Conservation (phyloP, 768 basidiomycete species). For the Rhodosporidiobolus odoratus region DNA sequence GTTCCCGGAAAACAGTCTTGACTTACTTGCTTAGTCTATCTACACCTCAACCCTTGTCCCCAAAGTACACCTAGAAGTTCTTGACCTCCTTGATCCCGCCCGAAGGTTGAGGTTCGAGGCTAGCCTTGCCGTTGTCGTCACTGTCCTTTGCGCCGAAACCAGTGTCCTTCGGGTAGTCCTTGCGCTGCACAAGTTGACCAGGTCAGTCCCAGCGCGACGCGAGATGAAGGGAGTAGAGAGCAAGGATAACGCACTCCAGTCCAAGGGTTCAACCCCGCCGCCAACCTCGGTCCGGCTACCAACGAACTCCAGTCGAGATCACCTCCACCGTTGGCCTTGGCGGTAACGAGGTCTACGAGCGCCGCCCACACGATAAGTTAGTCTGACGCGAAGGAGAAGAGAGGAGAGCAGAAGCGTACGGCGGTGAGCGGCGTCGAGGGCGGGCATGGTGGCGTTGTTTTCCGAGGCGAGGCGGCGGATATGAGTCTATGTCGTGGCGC, state of each 20-base stretch:
- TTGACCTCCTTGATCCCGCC: conserved; percentile 28
- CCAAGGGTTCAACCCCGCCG: conserved; percentile 58
- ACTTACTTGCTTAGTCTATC: too few species aligned
- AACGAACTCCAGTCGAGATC: conserved; percentile 76
- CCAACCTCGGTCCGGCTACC: conserved; percentile 68
- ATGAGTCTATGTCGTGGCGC: neutral
- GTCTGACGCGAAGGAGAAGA: neutral
- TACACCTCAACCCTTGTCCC: too few species aligned
- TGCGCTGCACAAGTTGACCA: neutral
- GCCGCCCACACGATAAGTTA: conserved; percentile 40
- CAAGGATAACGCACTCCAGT: conserved; percentile 35
- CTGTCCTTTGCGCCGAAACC: conserved; percentile 32
- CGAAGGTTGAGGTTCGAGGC: conserved; percentile 11
- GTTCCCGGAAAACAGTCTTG: too few species aligned
- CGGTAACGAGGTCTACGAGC: conserved; percentile 71
- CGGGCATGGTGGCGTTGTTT: conserved; percentile 44
- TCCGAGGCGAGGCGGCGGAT: conserved; percentile 65
- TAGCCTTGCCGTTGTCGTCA: neutral
- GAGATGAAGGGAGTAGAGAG: neutral
- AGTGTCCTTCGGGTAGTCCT: conserved; percentile 26
- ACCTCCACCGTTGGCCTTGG: conserved; percentile 66
- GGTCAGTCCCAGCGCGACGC: too few species aligned
- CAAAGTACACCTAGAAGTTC: conserved; percentile 1
- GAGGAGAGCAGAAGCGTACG: neutral
- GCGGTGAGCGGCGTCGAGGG: conserved; percentile 20